Conservation (phyloP, 495 filamentous ascomycete species). For the Penicillium bovifimosum region DNA sequence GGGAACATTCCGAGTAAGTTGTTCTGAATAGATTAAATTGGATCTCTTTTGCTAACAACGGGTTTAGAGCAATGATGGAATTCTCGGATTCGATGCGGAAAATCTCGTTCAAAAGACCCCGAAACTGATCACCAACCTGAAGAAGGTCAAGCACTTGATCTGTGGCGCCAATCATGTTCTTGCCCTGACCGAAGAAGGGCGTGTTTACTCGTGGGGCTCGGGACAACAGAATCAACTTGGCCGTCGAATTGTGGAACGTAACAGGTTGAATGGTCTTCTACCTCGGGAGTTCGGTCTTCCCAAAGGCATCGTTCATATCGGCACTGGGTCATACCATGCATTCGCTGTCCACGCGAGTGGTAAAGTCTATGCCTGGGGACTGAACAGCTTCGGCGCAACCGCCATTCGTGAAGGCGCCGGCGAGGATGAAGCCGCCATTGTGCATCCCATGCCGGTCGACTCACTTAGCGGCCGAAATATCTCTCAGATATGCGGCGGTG, state of each 20-base stretch:
- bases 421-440: slow-evolving; percentile 53
- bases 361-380: slow-evolving; percentile 75
- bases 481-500: slow-evolving; percentile 47
- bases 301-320: slow-evolving; percentile 50
- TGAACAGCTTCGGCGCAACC: slow-evolving; percentile 81
- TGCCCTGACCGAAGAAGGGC: slow-evolving; percentile 51
- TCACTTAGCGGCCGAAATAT: slow-evolving; percentile 47
- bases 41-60: slow-evolving; percentile 14
- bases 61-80: slow-evolving; percentile 50
- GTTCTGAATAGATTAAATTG: not conserved
- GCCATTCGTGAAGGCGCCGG: slow-evolving; percentile 67
- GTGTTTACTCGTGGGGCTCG: slow-evolving; percentile 58
- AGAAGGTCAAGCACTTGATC: slow-evolving; percentile 50
- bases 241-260: slow-evolving; percentile 54
- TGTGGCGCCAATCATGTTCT: slow-evolving; percentile 60
- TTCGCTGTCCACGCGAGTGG: slow-evolving; percentile 70
- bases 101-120: slow-evolving; percentile 45
- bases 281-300: slow-evolving; percentile 67
- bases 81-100: slow-evolving; percentile 47
- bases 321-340: slow-evolving; percentile 52
- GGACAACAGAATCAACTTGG: slow-evolving; percentile 62
- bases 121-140: slow-evolving; percentile 44
- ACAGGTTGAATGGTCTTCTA: slow-evolving; percentile 51
- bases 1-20: slow-evolving; percentile 63
- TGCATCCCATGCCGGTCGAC: slow-evolving; percentile 54